These are phyloP conservation scores for Cucurbitaria berberidis DNA, from an alignment of 2,329 filamentous ascomycete genomes.

Conservation along the genomic window DNA sequence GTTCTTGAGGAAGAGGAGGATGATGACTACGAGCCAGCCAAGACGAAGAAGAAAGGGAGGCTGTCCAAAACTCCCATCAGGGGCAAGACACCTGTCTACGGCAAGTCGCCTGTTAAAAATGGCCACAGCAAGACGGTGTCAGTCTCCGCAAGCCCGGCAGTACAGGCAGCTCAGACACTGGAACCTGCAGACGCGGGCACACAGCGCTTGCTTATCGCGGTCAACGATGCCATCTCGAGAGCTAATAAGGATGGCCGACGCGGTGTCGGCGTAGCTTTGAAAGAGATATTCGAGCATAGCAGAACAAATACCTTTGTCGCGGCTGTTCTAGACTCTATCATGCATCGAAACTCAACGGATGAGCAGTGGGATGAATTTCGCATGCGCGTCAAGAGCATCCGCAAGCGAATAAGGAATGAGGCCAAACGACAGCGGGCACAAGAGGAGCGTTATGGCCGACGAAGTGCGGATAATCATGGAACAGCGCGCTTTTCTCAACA, in stretches of 20 bases:
- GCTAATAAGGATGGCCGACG: conserved; percentile 45
- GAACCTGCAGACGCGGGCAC: conserved; percentile 15
- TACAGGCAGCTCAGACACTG: conserved; percentile 17
- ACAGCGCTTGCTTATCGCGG: conserved; percentile 43
- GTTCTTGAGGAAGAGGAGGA: conserved; percentile 54
- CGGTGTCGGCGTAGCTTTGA: conserved; percentile 46
- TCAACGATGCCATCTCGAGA: conserved; percentile 53
- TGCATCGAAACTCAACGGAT: conserved; percentile 49
- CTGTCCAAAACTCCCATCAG: conserved; percentile 43
- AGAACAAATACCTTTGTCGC: conserved; percentile 45
- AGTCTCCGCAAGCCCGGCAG: conserved; percentile 26
- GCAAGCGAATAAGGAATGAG: conserved; percentile 48
- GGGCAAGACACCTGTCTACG: conserved; percentile 35
- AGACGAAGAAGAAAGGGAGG: conserved; percentile 42
- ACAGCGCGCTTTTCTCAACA: conserved; percentile 21
- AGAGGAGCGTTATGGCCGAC: conserved; percentile 21
- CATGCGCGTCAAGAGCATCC: conserved; percentile 51
- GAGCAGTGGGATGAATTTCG: conserved; percentile 52
- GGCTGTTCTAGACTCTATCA: conserved; percentile 51
- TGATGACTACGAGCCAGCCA: conserved; percentile 53
- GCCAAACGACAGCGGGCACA: conserved; percentile 28
- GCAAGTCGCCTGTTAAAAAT: conserved; percentile 39
- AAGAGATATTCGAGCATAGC: conserved; percentile 52
- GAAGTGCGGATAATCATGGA: conserved; percentile 43
- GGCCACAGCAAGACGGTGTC: conserved; percentile 25